phyloP scores from a whole-genome alignment of 202 grass and related monocot genomes.

The Setaria viridis region DNA sequence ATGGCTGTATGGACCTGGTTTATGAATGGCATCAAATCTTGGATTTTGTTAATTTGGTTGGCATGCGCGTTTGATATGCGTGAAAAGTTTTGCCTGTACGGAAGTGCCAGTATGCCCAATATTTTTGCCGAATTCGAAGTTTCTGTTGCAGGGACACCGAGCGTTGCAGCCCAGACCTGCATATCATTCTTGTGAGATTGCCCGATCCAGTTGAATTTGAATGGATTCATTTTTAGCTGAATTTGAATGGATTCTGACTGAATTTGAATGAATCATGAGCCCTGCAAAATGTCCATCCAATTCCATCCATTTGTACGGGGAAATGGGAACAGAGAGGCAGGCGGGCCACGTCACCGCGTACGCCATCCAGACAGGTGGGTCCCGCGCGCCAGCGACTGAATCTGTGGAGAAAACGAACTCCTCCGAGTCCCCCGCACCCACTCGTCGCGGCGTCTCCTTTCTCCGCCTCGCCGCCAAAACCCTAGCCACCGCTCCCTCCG shows the following conservation, averaged over 20 bases:
- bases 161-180: background rate
- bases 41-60: too few species aligned
- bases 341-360: conserved; percentile 25
- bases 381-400: background rate
- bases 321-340: background rate
- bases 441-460: background rate
- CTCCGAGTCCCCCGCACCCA: background rate
- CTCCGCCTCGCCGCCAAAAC: conserved; percentile 35
- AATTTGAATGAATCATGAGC: background rate
- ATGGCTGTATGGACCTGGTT: background rate
- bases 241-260: background rate
- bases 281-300: background rate
- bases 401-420: conserved; percentile 31
- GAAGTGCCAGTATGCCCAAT: background rate
- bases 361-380: background rate
- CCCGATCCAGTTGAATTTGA: background rate
- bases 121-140: background rate
- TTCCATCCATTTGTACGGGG: background rate
- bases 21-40: background rate
- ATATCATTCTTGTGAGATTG: background rate
- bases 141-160: background rate
- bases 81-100: background rate
- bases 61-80: too few species aligned
- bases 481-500: conserved; percentile 34
- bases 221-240: too few species aligned